These are phyloP conservation scores for Cicer yamashitae DNA, from an alignment of 306 rosid genomes.

Conservation along the genomic window DNA sequence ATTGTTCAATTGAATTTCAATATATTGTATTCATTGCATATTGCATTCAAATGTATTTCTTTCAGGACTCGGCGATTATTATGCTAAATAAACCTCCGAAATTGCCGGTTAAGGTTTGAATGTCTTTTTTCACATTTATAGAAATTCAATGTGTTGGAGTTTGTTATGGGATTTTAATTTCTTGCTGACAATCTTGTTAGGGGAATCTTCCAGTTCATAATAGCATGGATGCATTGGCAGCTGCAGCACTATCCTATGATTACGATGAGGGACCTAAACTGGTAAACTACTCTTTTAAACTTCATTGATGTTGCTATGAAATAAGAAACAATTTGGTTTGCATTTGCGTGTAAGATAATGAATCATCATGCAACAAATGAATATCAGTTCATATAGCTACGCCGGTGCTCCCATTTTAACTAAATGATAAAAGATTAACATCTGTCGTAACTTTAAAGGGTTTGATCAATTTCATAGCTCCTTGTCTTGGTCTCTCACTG, in stretches of 20 bases:
- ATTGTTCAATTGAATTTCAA: slow-evolving; percentile 15
- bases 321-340: slow-evolving; percentile 9
- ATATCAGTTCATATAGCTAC: slow-evolving; percentile 22
- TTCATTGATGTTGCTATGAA: slow-evolving; percentile 9
- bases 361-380: neutral
- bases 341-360: slow-evolving; percentile 21
- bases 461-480: slow-evolving; percentile 35
- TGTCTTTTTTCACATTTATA: slow-evolving; percentile 29
- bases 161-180: slow-evolving; percentile 42
- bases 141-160: slow-evolving; percentile 17
- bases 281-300: slow-evolving; percentile 54
- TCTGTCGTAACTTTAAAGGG: neutral
- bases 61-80: slow-evolving; percentile 83
- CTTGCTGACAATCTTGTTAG: slow-evolving; percentile 54
- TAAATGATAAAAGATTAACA: slow-evolving; percentile 28
- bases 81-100: slow-evolving; percentile 92
- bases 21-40: slow-evolving; percentile 27
- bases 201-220: slow-evolving; percentile 94
- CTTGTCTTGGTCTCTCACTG: slow-evolving; percentile 17
- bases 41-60: slow-evolving; percentile 35
- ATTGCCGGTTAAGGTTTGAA: slow-evolving; percentile 89
- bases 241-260: slow-evolving; percentile 89
- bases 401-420: slow-evolving; percentile 2
- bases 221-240: slow-evolving; percentile 96
- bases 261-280: slow-evolving; percentile 87